phyloP scores from a whole-genome alignment of 2,329 filamentous ascomycete genomes.

The Ceratocystis cubensis region DNA sequence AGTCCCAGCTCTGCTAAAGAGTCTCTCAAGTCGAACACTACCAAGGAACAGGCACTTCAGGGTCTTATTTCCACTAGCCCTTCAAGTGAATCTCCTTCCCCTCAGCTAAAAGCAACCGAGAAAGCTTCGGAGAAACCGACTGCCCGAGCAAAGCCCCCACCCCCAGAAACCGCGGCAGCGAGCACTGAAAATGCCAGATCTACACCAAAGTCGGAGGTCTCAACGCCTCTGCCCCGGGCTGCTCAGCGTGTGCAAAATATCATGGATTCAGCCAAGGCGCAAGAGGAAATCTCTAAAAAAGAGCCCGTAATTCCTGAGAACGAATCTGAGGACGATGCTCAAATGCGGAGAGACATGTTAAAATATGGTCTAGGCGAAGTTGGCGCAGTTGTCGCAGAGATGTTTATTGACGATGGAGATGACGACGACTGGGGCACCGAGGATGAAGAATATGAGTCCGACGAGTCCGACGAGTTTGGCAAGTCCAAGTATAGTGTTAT shows the following conservation, averaged over 20 bases:
- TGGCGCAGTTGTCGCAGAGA: slow-evolving; percentile 82
- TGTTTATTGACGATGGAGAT: slow-evolving; percentile 48
- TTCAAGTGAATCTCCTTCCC: not conserved
- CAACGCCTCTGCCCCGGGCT: slow-evolving; percentile 25
- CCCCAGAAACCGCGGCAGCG: slow-evolving; percentile 47
- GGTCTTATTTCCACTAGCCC: slow-evolving; percentile 26
- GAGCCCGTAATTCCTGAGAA: slow-evolving; percentile 51
- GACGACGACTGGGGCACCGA: slow-evolving; percentile 40
- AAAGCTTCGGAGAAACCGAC: slow-evolving; percentile 22
- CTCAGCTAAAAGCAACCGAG: slow-evolving; percentile 39
- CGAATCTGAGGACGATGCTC: slow-evolving; percentile 70
- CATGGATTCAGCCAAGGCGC: slow-evolving; percentile 43
- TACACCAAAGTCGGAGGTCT: not conserved
- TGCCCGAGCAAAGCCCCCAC: slow-evolving; percentile 42
- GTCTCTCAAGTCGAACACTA: slow-evolving; percentile 13
- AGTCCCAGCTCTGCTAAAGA: not conserved
- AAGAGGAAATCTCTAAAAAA: slow-evolving; percentile 36
- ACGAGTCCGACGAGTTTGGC: slow-evolving; percentile 63
- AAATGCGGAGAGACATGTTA: slow-evolving; percentile 75
- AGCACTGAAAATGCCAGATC: slow-evolving; percentile 26
- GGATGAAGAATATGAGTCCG: slow-evolving; percentile 35
- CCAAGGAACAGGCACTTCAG: slow-evolving; percentile 47
- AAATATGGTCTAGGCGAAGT: slow-evolving; percentile 81
- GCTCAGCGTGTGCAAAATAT: slow-evolving; percentile 42
- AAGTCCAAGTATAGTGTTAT: slow-evolving; percentile 56